Base-by-base conservation (phyloP, 192 early-diverging fungal genomes). In the Rhizoclosmatium globosum region DNA sequence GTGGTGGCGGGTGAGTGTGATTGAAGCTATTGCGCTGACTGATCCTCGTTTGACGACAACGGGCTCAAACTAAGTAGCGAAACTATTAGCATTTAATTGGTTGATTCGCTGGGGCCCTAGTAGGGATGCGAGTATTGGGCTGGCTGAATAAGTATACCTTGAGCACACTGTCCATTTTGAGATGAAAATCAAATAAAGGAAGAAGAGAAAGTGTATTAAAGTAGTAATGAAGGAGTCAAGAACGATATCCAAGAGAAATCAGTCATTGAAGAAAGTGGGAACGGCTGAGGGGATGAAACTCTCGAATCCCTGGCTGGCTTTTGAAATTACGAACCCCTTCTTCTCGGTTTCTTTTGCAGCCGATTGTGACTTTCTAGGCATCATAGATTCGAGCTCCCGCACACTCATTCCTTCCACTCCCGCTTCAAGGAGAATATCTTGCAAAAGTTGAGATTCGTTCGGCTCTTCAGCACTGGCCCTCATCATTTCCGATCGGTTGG, bases 261-360 rank as follows among this genome's bases (percentile, higher is more conserved):
- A 31, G 1, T 62, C 21, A 21, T 62, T 62, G 38, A 62, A 62
- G 38, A 62, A 62, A 7, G 9, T 62, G 19, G 60, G 60, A 23
- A 62, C 13, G 9, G 45, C 2, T 45, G 65, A 17, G 13, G 45
- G 65, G 21, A 68, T 41, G 21, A 68, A 68, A 9, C 45, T 31
- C 43, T 68, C 65, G 21, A 68, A 68, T 44, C 39, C 65, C 9
- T 68, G 65, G 43, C 75, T 68, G 23, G 47, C 47, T 42, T 65
- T 77, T 3, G 75, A 77, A 43, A 77, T 31, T 46, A 11, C 47
- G 41, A 31, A 77, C 7, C 69, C 69, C 73, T 74, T 60, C 59
- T 74, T 38, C 21, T 21, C 70, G 6, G 70, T 13, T 57, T 38
- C 11, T 31, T 23, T n/a, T n/a, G 47, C 67, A 23, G 67, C 59